Evolutionary conservation across 1,284 basidiomycete species (phyloP), one percentile per base, ranked within the genome.

Genomic region (Fomitopsis schrenkii): DNA sequence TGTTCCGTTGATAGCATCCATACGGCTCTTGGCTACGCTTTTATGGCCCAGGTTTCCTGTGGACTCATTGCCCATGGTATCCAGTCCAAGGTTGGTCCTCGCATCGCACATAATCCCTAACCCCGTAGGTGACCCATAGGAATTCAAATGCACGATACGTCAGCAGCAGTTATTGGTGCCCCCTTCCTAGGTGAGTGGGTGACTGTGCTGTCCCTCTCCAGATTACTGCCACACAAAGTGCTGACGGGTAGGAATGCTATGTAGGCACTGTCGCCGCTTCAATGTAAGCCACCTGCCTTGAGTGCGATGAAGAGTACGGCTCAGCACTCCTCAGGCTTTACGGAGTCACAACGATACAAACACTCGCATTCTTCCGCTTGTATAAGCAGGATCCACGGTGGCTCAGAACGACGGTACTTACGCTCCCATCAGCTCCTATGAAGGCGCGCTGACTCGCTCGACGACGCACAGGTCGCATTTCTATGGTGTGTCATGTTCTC

Each of bases 341-440:
- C 50, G 70, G 70, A 2, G 63, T 70, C 36, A 70, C 66, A 2
- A 62, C 66, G 28, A 56, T 70, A 7, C 70, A 71, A 54, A 66
- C 67, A 5, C 68, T 64, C 46, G 64, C 66, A 30, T 71, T 70
- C 60, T 71, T 62, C 56, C 64, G 62, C 42, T 64, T 63, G 28
- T 63, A 63, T n/a, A 53, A 57, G 17, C 36, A 57, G 10, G 69
- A 71, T 55, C 62, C 66, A 22, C n/a, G 26, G 17, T 62, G 60
- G 42, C 50, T 71, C 35, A 6, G 10, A 6, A 36, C 10, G 7
- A 36, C 35, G 35, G 35, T 36, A 12, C 35, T 6, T 12, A 6
- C 35, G 10, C 22, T 22, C 22, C 10, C 35, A 36, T 36, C 35
- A 36, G 6, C 10, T 12, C 35, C 35, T 36, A 12, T 36, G 35